Evolutionary conservation across 169 alveolate genomes (phyloP), one percentile per base, ranked within the genome.

Genomic region (Plasmodium billcollinsi): DNA sequence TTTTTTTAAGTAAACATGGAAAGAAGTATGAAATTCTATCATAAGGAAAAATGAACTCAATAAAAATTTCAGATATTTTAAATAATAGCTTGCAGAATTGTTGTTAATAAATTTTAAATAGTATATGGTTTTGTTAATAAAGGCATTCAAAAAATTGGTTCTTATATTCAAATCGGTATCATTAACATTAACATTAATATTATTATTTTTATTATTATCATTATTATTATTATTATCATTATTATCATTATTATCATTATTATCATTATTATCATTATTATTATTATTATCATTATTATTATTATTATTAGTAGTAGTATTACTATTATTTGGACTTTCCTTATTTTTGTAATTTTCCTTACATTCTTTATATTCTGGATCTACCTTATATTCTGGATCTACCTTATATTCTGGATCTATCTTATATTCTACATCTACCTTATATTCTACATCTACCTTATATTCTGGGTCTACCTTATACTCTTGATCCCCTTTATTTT

Each of bases 1-100:
- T 69, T 49, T 80, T 58, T 69, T 80, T 56, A 80, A 24, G 52
- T 80, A 80, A 26, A 56, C 61, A 24, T 80, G 90, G 11, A 80
- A 58, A 29, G 65, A 33, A 29, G 58, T 80, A 71, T 80, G 90
- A 80, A 80, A 80, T 43, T 80, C 90, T 4, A 80, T 50, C 54
- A 80, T 69, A 8, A 67, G 39, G 3, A 80, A 62, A 72, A 80
- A 80, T 2, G 65, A 67, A 2, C 21, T 63, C 49, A 80, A 49
- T 7, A 80, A 62, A 72, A 69, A 80, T 49, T 80, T 80, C 39
- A 80, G 21, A 69, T 80, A 80, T 6, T 70, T 67, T 21, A 56
- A 61, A 26, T 69, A 58, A 61, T 80, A 69, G 29, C n/a, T 7
- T 21, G 63, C 26, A 2, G 85, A 69, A n/a, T 58, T 24, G 8